A percentile compares a stretch with the other conserved stretches of the same genome.
These are phyloP conservation scores for Rhynchospora tenuis DNA, from an alignment of 176 grass and related monocot species.

Conservation along the genomic window DNA sequence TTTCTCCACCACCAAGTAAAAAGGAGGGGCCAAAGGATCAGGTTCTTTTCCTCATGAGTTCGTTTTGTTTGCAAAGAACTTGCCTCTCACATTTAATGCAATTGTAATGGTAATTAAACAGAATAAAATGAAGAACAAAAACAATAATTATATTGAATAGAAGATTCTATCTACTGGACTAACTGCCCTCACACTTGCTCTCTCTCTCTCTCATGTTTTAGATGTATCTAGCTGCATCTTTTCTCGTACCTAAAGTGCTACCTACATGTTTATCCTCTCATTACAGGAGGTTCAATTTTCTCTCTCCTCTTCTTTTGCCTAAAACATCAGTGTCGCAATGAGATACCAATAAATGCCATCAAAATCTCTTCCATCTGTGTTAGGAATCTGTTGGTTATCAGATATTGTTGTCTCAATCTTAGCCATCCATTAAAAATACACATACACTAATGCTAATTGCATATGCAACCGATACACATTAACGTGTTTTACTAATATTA, in stretches of 20 bases:
- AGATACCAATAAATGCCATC: constrained; percentile 34
- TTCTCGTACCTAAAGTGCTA: constrained; percentile 21
- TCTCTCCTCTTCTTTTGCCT: not conserved
- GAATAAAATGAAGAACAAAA: not conserved
- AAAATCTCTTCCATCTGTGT: constrained; percentile 13
- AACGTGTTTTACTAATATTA: not conserved
- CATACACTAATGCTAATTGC: not conserved
- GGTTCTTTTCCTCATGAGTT: constrained; percentile 42
- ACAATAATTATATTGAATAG: not conserved
- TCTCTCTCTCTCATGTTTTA: constrained; percentile 1
- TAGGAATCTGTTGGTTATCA: constrained; percentile 4
- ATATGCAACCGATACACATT: not conserved
- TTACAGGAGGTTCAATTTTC: not conserved
- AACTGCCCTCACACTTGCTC: not conserved
- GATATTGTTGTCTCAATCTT: constrained; percentile 12
- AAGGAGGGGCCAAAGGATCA: constrained; percentile 24
- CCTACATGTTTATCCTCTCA: constrained; percentile 23
- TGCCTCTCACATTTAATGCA: constrained; percentile 16
- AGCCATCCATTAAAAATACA: not conserved
- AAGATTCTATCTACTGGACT: not conserved
- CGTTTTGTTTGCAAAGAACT: constrained; percentile 52
- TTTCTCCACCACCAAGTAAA: constrained; percentile 51
- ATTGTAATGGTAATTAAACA: not conserved
- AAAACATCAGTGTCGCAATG: constrained; percentile 25
- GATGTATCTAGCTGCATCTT: constrained; percentile 18